Evolutionary conservation across 2,329 filamentous ascomycete genomes (phyloP), one percentile per base, ranked within the genome.

Genomic region (Emergomyces africanus): DNA sequence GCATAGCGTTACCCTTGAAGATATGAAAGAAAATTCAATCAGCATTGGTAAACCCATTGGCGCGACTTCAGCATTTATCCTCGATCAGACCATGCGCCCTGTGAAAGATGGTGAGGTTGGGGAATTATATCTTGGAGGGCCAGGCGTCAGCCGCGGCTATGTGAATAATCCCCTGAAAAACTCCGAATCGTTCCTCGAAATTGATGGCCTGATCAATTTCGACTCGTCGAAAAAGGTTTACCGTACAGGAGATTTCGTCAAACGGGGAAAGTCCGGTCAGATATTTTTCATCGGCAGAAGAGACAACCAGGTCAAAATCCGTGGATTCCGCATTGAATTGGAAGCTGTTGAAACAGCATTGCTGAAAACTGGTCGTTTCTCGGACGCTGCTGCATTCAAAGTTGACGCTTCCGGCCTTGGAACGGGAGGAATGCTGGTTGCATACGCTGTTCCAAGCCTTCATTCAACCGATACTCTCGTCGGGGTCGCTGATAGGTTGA

Each of bases 311-410:
- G 87, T 95, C 76, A 96, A 96, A 77, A 89, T 95, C 63, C 85
- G 90, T 53, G 90, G 90, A 0, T 95, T 95, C 78, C 81, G 90
- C 56, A 90, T 96, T 64, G 91, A 96, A 74, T 83, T 96, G 49
- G 85, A 85, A 61, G 90, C 95, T 62, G 92, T 96, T 64, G 90
- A 95, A 70, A 85, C 78, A 44, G 84, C 90, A 69, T 55, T 66
- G 51, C 25, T 63, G 41, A 44, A 61, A 18, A 63, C 64, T 1
- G 60, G 61, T 8, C 58, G 61, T 2, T 62, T 66, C n/a, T 60
- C 61, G 1, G 63, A 66, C 5, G 65, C 59, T 0, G 60, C 61
- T 2, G 62, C 61, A 1, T 23, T 65, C 15, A 61, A 62, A 18
- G 60, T 64, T 10, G 58, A 64, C 0, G 53, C 63, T 2, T 35